phyloP scores from a whole-genome alignment of 495 filamentous ascomycete genomes.

The Astrocystis sublimbata region DNA sequence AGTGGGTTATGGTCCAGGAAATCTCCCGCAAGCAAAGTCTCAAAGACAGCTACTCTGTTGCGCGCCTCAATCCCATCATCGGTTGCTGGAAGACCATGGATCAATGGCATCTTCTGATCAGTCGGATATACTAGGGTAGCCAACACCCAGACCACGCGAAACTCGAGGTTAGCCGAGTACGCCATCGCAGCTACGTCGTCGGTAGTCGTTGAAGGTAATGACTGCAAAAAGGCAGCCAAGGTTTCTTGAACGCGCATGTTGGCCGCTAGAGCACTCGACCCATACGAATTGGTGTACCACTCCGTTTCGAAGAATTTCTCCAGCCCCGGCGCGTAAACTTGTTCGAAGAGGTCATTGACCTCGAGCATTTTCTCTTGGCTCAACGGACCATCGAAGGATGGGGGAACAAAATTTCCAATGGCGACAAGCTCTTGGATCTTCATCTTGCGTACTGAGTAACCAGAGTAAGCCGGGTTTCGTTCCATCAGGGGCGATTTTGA shows the following conservation, averaged over 20 bases:
- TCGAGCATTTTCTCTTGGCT: conserved; percentile 62
- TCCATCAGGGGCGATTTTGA: conserved; percentile 32
- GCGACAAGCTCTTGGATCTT: conserved; percentile 76
- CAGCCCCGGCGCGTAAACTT: conserved; percentile 75
- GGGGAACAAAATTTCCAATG: conserved; percentile 62
- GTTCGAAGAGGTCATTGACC: conserved; percentile 70
- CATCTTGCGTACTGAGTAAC: conserved; percentile 64
- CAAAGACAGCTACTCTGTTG: conserved; percentile 69
- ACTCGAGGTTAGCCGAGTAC: conserved; percentile 64
- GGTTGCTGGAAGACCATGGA: conserved; percentile 26
- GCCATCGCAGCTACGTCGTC: conserved; percentile 62
- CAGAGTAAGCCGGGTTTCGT: conserved; percentile 49
- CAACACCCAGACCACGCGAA: conserved; percentile 70
- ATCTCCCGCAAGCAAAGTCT: conserved; percentile 70
- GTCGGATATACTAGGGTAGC: conserved; percentile 41
- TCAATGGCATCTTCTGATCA: conserved; percentile 32
- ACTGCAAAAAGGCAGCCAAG: conserved; percentile 60
- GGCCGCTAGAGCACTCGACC: conserved; percentile 45
- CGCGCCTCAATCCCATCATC: conserved; percentile 63
- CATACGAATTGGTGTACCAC: conserved; percentile 64
- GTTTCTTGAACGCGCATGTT: conserved; percentile 62
- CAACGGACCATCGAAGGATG: conserved; percentile 57
- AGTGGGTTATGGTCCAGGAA: conserved; percentile 62
- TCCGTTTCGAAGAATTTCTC: conserved; percentile 80
- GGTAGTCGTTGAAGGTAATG: conserved; percentile 38